Evolutionary conservation across 352 stramenopile genomes (phyloP), one percentile per base, ranked within the genome.

Genomic region (Globisporangium carolinianum): DNA sequence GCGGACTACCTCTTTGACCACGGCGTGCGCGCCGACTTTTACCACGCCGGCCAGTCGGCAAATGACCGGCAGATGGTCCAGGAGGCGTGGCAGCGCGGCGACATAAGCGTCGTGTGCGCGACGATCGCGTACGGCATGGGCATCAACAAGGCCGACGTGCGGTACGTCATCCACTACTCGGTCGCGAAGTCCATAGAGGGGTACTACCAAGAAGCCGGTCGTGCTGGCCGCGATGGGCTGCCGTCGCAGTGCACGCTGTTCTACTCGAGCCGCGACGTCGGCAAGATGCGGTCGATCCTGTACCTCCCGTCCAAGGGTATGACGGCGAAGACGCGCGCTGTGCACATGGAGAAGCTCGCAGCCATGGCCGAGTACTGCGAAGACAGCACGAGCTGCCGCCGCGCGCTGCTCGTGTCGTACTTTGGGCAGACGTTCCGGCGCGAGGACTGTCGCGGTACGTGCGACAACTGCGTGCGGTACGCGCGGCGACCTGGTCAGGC

Each of bases 141-240:
- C 39, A 98, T 98, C 67, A 96, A 98, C 74, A 98, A 98, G 65
- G 80, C 90, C 35, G 84, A 98, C 63, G 90, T 97, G 58, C 88
- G 89, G 15, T 97, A 92, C 55, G 91, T 98, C 18, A 81, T 98
- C 58, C 91, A 98, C 75, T 96, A 96, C 60, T 91, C 83, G 37
- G 69, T 96, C 52, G 83, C 85, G 63, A 93, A 93, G 71, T 97
- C 87, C 51, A 83, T 99, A 46, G 97, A 99, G 73, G 95, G 89
- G 6, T 99, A 99, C 73, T 99, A 98, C 75, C 97, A 99, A 71
- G 96, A 99, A 72, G 92, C 87, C 5, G 97, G 97, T 3, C 83
- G 97, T 24, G 97, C 92, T 2, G 97, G 97, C 2, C 83, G 97
- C 56, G 97, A 99, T 68, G 97, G 97, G 8, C 67, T 93, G 5